Percentiles rank a stretch among this genome's conserved stretches.
phyloP scores from a whole-genome alignment of 495 filamentous ascomycete species.

The Ramalina intermedia region DNA sequence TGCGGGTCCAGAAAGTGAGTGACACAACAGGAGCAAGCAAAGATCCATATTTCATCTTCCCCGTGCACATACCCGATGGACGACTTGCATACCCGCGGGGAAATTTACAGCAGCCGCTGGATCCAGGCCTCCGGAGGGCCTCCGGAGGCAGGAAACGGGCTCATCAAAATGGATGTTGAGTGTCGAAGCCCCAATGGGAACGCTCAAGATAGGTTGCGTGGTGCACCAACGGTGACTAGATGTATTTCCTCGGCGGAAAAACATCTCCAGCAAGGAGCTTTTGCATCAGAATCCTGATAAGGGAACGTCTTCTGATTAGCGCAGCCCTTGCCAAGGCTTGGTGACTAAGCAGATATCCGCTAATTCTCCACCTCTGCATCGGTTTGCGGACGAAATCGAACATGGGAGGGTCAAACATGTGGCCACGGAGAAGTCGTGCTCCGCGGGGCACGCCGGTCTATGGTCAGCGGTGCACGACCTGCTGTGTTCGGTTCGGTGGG shows the following conservation, averaged over 20 bases:
- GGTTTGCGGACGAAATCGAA: too few species aligned
- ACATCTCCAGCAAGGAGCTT: neutral
- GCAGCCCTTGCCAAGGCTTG: neutral
- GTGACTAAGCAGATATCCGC: neutral
- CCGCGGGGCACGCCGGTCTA: too few species aligned
- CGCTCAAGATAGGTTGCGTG: too few species aligned
- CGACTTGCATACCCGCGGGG: neutral
- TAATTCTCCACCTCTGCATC: too few species aligned
- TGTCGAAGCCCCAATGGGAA: too few species aligned
- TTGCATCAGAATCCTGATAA: neutral
- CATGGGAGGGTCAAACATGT: too few species aligned
- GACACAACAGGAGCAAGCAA: too few species aligned
- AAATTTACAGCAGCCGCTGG: neutral
- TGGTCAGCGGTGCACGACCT: too few species aligned
- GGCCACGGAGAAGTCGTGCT: too few species aligned
- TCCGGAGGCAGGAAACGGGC: neutral
- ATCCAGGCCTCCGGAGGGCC: too few species aligned
- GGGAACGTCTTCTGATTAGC: constrained; percentile 2
- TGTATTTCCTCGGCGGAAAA: constrained; percentile 2
- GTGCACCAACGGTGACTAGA: neutral
- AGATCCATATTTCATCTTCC: neutral
- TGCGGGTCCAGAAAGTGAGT: too few species aligned
- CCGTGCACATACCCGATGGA: neutral
- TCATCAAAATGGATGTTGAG: neutral
- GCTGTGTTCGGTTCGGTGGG: too few species aligned